Percentiles rank a stretch among this genome's conserved stretches.
phyloP scores from a whole-genome alignment of 1,139 yeast species.

The Blastobotrys indianensis region DNA sequence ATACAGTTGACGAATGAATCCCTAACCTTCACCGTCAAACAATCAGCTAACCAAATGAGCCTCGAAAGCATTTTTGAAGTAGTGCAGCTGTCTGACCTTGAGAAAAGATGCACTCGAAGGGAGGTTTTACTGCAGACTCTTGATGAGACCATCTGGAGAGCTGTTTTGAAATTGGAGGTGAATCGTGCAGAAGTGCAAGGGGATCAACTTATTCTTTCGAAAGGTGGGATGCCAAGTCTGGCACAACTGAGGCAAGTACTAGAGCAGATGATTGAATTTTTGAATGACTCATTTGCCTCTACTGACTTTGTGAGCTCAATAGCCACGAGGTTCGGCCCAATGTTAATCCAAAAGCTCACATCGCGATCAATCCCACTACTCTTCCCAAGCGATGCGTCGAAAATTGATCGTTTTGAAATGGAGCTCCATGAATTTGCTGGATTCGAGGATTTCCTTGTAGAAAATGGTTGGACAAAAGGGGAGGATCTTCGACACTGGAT shows the following conservation, averaged over 20 bases:
- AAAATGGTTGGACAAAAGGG: constrained; percentile 22
- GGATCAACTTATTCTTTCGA: constrained; percentile 9
- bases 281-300: constrained; percentile 17
- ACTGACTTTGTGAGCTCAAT: constrained; percentile 18
- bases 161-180: constrained; percentile 19
- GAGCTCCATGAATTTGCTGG: constrained; percentile 20
- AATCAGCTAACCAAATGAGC: constrained; percentile 14
- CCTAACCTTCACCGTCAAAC: constrained; percentile 12
- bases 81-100: constrained; percentile 17
- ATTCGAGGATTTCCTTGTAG: constrained; percentile 22
- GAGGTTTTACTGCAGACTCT: constrained; percentile 20
- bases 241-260: constrained; percentile 15
- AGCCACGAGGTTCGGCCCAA: constrained; percentile 23
- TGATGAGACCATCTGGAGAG: constrained; percentile 21
- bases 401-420: constrained; percentile 16
- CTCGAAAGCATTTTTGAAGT: constrained; percentile 19
- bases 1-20: too few species aligned
- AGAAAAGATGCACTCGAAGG: constrained; percentile 14
- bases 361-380: constrained; percentile 21
- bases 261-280: constrained; percentile 19
- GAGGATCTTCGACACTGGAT: constrained; percentile 24
- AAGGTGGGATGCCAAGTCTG: constrained; percentile 2
- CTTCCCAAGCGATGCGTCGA: constrained; percentile 22
- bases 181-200: constrained; percentile 10
- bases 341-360: constrained; percentile 19